These are phyloP conservation scores for Jamesozyma hellenica DNA, from an alignment of 805 yeast genomes.

Conservation along the genomic window DNA sequence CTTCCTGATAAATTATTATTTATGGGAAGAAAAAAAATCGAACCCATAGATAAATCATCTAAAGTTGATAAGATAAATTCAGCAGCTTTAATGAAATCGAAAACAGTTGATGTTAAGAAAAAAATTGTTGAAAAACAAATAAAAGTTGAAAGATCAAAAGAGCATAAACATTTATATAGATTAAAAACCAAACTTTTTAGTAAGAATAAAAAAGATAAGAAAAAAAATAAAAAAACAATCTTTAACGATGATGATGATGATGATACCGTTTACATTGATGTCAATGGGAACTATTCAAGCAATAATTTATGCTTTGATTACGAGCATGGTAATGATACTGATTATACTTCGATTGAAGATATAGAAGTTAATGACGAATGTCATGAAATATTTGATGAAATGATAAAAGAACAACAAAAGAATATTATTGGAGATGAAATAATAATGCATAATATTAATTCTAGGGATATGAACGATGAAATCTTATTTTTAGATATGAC, in stretches of 20 bases:
- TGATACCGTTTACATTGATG: not conserved
- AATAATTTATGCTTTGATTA: not conserved
- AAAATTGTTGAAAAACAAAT: no score
- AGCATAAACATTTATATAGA: not conserved
- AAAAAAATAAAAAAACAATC: not conserved
- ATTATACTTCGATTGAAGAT: not conserved
- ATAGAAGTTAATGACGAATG: not conserved
- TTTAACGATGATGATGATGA: not conserved
- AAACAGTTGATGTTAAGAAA: no score
- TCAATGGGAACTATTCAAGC: no score
- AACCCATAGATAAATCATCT: no score
- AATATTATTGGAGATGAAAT: not conserved
- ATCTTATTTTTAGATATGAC: constrained; percentile 4
- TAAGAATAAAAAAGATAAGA: not conserved
- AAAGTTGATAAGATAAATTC: no score
- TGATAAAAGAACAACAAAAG: not conserved
- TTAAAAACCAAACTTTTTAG: not conserved
- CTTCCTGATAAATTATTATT: constrained; percentile 7
- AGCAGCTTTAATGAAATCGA: no score
- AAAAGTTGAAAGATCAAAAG: not conserved
- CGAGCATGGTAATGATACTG: not conserved
- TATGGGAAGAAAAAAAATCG: not conserved
- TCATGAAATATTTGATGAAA: not conserved
- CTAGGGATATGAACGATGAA: constrained; percentile 1
- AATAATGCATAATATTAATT: not conserved